These are phyloP conservation scores for Skeletonema marinoi DNA, from an alignment of 108 stramenopile species.

Conservation along the genomic window DNA sequence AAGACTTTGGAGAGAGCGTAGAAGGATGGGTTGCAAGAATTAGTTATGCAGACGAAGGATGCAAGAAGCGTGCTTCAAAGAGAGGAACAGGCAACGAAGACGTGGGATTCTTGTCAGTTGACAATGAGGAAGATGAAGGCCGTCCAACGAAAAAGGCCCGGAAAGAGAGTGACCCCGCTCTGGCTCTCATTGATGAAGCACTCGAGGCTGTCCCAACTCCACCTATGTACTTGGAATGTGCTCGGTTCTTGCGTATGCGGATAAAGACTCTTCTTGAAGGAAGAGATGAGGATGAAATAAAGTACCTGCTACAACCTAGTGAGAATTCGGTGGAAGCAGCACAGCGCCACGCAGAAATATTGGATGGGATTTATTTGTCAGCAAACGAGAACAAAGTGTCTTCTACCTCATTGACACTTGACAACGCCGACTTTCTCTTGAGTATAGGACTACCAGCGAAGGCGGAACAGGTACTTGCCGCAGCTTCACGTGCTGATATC, in stretches of 20 bases:
- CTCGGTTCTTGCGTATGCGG: conserved; percentile 54
- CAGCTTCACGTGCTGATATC: conserved; percentile 6
- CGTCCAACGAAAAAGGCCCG: conserved; percentile 50
- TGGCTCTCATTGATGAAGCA: conserved; percentile 60
- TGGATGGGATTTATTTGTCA: conserved; percentile 31
- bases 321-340: conserved; percentile 24
- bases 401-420: conserved; percentile 57
- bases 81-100: conserved; percentile 2
- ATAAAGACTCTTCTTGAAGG: conserved; percentile 25
- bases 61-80: conserved; percentile 17
- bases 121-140: conserved; percentile 15
- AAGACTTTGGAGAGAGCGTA: conserved; percentile 64
- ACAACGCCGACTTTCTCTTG: conserved; percentile 60
- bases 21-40: conserved; percentile 87
- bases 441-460: conserved; percentile 20
- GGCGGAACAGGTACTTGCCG: conserved; percentile 41
- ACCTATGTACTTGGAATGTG: conserved; percentile 66
- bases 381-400: conserved; percentile 18
- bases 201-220: conserved; percentile 53
- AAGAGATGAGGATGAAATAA: conserved; percentile 7
- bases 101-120: conserved; percentile 3
- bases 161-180: conserved; percentile 40
- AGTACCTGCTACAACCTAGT: conserved; percentile 15
- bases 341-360: conserved; percentile 29
- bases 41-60: conserved; percentile 34